phyloP scores from a whole-genome alignment of 1,139 yeast species.

The Sugiyamaella pinicola region DNA sequence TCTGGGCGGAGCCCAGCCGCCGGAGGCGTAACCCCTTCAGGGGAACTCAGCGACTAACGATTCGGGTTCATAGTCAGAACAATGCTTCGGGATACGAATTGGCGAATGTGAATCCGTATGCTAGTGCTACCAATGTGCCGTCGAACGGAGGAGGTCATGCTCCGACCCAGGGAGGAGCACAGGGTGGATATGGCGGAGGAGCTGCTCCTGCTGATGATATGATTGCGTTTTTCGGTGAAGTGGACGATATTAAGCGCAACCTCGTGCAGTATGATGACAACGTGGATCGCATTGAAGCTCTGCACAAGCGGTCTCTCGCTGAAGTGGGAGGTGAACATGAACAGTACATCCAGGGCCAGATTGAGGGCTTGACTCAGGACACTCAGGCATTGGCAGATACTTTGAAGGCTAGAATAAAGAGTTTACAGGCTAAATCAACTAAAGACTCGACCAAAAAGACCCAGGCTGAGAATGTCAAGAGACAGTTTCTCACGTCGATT shows the following conservation, averaged over 20 bases:
- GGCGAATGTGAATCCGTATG: conserved; percentile 31
- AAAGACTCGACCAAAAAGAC: conserved; percentile 76
- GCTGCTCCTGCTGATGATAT: conserved; percentile 52
- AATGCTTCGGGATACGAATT: conserved; percentile 28
- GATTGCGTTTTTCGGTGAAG: conserved; percentile 77
- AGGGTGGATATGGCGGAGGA: conserved; percentile 13
- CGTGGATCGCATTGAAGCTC: conserved; percentile 74
- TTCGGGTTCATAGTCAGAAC: conserved; percentile 5
- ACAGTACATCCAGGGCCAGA: conserved; percentile 68
- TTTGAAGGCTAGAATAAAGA: conserved; percentile 74
- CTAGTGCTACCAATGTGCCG: conserved; percentile 16
- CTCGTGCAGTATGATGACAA: conserved; percentile 78
- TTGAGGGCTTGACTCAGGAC: conserved; percentile 75
- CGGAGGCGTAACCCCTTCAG: too few species aligned
- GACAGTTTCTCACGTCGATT: conserved; percentile 80
- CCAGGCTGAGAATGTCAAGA: conserved; percentile 88
- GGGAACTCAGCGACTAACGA: neutral
- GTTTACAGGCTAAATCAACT: conserved; percentile 71
- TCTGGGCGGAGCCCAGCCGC: too few species aligned
- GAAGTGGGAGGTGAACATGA: conserved; percentile 80
- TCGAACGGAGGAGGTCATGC: too few species aligned
- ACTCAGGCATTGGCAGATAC: conserved; percentile 76
- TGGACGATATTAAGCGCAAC: conserved; percentile 78
- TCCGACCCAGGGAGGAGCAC: neutral
- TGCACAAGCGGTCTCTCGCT: conserved; percentile 80